A percentile compares a stretch with the other conserved stretches of the same genome.
phyloP scores from a whole-genome alignment of 371 early-diverging fungal species.

The Saksenaea oblongispora region DNA sequence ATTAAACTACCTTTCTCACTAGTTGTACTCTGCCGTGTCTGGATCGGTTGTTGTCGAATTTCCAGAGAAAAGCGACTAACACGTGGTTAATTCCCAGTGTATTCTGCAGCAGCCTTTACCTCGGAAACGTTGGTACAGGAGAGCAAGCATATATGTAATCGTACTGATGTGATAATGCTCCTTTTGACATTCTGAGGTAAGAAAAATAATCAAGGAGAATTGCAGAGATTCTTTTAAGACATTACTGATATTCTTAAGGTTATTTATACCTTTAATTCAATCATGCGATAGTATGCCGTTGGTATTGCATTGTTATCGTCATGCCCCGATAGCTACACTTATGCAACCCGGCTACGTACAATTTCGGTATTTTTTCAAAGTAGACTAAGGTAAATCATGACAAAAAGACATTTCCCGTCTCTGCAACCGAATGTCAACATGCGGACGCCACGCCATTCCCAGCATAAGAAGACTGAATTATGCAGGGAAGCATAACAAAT shows the following conservation, averaged over 20 bases:
- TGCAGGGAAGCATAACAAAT: neutral
- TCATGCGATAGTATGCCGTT: neutral
- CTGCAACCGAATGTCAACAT: slow-evolving; percentile 6
- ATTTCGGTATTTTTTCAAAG: slow-evolving; percentile 3
- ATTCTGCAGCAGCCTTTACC: slow-evolving; percentile 5
- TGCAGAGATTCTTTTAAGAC: neutral
- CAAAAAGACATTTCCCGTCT: slow-evolving; percentile 4
- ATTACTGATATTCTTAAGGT: neutral
- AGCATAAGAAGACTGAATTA: slow-evolving; percentile 1
- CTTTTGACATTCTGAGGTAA: neutral
- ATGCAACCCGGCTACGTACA: slow-evolving; percentile 3
- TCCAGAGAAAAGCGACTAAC: slow-evolving; percentile 10
- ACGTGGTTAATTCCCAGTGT: neutral
- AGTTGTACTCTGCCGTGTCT: slow-evolving; percentile 21
- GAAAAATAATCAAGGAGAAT: neutral
- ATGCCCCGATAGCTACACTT: slow-evolving; percentile 1
- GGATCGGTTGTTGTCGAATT: slow-evolving; percentile 22
- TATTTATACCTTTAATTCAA: neutral
- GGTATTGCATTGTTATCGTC: neutral
- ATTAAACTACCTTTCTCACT: slow-evolving; percentile 20
- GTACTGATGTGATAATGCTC: slow-evolving; percentile 8
- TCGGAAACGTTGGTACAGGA: slow-evolving; percentile 12
- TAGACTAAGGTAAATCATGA: slow-evolving; percentile 6
- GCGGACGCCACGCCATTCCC: slow-evolving; percentile 7
- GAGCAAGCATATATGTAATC: slow-evolving; percentile 15